Conservation (phyloP, 805 yeast species). For the Candida morakotiae region DNA sequence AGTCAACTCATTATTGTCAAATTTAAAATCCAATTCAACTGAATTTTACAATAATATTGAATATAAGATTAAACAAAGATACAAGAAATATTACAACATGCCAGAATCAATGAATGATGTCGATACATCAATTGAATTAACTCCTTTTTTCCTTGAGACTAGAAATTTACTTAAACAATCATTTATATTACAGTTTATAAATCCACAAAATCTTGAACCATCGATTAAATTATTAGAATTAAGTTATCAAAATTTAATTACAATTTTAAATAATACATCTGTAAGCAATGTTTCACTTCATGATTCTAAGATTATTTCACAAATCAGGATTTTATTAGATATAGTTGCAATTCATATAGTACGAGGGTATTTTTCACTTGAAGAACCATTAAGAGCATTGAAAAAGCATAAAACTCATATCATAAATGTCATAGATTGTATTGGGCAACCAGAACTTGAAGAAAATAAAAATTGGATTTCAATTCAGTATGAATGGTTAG, state of each 20-base stretch:
- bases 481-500: conserved; percentile 63
- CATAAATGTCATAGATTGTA: conserved; percentile 34
- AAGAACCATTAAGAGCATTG: conserved; percentile 55
- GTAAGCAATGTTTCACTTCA: conserved; percentile 17
- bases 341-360: conserved; percentile 59
- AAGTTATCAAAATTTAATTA: conserved; percentile 29
- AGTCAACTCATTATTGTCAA: conserved; percentile 26
- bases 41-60: conserved; percentile 34
- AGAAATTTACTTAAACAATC: conserved; percentile 35
- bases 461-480: conserved; percentile 47
- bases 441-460: conserved; percentile 15
- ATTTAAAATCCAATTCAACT: conserved; percentile 22
- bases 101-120: conserved; percentile 20
- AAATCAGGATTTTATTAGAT: conserved; percentile 51
- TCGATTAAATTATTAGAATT: conserved; percentile 26
- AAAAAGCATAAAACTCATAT: conserved; percentile 64
- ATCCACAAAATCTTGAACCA: conserved; percentile 30
- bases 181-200: conserved; percentile 26
- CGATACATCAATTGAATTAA: conserved; percentile 25
- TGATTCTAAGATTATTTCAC: conserved; percentile 24
- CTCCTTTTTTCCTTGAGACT: conserved; percentile 36
- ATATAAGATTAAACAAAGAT: conserved; percentile 27
- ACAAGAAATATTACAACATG: conserved; percentile 32
- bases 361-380: conserved; percentile 55
- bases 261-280: conserved; percentile 12